phyloP scores from a whole-genome alignment of 441 rosid species.

The Geranium incanum region DNA sequence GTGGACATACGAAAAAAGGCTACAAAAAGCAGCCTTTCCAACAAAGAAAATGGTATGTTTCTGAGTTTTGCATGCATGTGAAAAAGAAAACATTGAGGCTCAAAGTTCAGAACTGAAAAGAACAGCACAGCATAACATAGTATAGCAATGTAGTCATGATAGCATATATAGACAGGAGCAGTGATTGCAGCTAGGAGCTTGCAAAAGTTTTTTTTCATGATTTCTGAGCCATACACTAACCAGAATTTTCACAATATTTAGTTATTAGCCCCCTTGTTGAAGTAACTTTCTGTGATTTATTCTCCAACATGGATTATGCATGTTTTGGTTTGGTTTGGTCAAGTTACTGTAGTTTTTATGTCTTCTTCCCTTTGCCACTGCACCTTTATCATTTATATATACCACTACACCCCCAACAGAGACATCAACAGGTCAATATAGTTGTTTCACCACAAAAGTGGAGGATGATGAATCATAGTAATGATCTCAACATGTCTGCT shows the following conservation, averaged over 20 bases:
- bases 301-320: not conserved
- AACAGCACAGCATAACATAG: not conserved
- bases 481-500: constrained; percentile 9
- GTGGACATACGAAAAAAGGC: too few species aligned
- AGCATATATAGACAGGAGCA: not conserved
- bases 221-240: not conserved
- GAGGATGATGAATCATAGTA: constrained; percentile 7
- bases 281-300: not conserved
- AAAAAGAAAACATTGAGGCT: constrained; percentile 3
- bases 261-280: not conserved
- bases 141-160: not conserved
- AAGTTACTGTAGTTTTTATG: constrained; percentile 6
- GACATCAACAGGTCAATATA: not conserved
- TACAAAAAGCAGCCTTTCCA: too few species aligned
- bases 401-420: not conserved
- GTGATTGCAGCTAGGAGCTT: not conserved
- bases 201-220: constrained; percentile 7
- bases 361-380: constrained; percentile 4
- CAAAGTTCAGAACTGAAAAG: constrained; percentile 6
- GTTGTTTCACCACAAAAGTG: constrained; percentile 5
- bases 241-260: not conserved
- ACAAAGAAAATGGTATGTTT: not conserved
- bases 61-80: not conserved
- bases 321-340: constrained; percentile 5
- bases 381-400: not conserved